A percentile compares a stretch with the other conserved stretches of the same genome.
These are phyloP conservation scores for Lachancea sp. DNA, from an alignment of 805 yeast genomes.

Conservation along the genomic window DNA sequence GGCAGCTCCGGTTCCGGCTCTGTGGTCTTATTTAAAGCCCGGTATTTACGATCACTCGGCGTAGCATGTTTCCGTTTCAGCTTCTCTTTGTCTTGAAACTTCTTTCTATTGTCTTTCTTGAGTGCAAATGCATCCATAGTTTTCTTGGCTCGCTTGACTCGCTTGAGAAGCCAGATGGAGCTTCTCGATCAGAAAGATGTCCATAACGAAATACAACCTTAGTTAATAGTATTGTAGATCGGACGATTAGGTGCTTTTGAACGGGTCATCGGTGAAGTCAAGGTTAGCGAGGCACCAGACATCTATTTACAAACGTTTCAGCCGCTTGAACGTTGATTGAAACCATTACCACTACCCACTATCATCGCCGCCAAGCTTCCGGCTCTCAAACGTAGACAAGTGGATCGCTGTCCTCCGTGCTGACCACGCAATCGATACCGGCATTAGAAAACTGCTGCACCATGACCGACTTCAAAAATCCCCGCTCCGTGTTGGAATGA, in stretches of 20 bases:
- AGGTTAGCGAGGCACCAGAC: neutral
- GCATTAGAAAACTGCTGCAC: conserved; percentile 35
- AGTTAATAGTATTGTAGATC: neutral
- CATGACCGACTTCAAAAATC: conserved; percentile 55
- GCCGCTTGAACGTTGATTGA: no score
- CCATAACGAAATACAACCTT: no score
- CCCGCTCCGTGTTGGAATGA: conserved; percentile 91
- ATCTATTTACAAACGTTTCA: neutral
- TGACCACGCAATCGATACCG: conserved; percentile 42
- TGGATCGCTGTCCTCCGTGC: conserved; percentile 63
- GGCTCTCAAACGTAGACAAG: conserved; percentile 32
- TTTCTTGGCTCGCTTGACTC: neutral
- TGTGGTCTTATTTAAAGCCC: conserved; percentile 21
- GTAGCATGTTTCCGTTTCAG: conserved; percentile 35
- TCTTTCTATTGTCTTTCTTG: conserved; percentile 38
- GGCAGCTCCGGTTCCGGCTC: conserved; percentile 13
- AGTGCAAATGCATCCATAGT: conserved; percentile 24
- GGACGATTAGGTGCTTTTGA: neutral
- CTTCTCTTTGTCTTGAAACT: conserved; percentile 37
- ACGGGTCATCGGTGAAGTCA: neutral
- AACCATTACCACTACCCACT: no score
- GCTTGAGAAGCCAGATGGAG: no score
- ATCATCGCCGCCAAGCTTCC: no score
- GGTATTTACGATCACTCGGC: conserved; percentile 34
- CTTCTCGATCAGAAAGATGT: no score